Evolutionary conservation across 306 rosid genomes (phyloP).

Genomic region (Dicorynia guianensis): DNA sequence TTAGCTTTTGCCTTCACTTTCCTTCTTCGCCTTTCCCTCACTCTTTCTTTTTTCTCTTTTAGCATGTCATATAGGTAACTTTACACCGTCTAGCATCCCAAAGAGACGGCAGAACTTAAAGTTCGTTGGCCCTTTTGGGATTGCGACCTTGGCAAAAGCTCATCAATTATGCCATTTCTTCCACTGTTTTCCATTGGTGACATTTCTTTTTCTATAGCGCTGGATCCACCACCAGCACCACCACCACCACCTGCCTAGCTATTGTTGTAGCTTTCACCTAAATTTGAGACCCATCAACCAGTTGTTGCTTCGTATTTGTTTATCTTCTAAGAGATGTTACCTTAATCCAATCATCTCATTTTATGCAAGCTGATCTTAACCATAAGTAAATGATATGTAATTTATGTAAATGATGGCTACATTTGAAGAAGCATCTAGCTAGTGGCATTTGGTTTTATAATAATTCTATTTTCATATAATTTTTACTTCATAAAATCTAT

Average conservation of each 20-base stretch:
- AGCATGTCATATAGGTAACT: slow-evolving; percentile 22
- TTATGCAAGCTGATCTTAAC: not conserved
- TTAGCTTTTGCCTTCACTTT: slow-evolving; percentile 36
- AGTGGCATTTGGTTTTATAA: too few relatives aligned
- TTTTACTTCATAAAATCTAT: too few relatives aligned
- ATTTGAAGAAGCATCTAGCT: too few relatives aligned
- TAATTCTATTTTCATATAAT: too few relatives aligned
- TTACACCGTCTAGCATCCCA: slow-evolving; percentile 24
- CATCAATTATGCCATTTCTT: not conserved
- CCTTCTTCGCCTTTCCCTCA: not conserved
- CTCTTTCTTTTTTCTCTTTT: slow-evolving; percentile 34
- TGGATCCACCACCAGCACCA: slow-evolving; percentile 51
- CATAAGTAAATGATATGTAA: not conserved
- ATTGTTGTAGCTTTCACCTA: slow-evolving; percentile 33
- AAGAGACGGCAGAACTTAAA: slow-evolving; percentile 25
- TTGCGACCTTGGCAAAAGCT: slow-evolving; percentile 19
- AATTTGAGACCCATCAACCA: slow-evolving; percentile 3
- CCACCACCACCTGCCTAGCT: not conserved
- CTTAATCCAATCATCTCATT: slow-evolving; percentile 36
- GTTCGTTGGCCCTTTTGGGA: slow-evolving; percentile 35
- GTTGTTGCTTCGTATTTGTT: not conserved
- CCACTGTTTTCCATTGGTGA: not conserved
- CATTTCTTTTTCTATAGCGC: slow-evolving; percentile 19
- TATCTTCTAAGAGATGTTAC: slow-evolving; percentile 11
- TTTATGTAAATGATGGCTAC: too few relatives aligned